Conservation (phyloP, 441 rosid genomes). For the Adansonia gregorii region DNA sequence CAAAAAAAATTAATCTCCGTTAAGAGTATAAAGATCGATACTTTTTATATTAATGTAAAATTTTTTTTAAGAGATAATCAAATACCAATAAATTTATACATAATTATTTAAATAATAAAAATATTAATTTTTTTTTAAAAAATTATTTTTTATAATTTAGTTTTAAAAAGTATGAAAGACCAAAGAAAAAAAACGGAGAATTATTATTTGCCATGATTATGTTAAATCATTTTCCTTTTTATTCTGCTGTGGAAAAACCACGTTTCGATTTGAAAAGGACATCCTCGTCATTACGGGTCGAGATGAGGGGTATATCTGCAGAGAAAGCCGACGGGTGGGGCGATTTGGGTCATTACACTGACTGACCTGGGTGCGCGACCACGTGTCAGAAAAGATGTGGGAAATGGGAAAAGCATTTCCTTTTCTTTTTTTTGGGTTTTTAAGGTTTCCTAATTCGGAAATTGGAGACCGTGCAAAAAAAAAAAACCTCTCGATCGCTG, state of each 20-base stretch:
- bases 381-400: constrained; percentile 19
- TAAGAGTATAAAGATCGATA: no score
- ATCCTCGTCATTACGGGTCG: not conserved
- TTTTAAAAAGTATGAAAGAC: not conserved
- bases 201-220: not conserved
- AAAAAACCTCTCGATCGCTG: not conserved
- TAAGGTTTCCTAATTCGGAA: constrained; percentile 26
- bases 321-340: not conserved
- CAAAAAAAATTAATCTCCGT: no score
- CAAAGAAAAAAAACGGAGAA: not conserved
- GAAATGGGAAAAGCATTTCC: not conserved
- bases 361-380: not conserved
- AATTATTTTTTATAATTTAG: no score
- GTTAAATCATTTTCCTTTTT: not conserved
- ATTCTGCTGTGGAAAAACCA: not conserved
- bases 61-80: no score
- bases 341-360: not conserved
- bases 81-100: no score
- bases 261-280: not conserved
- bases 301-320: not conserved
- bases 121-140: no score
- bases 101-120: no score
- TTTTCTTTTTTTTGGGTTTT: not conserved
- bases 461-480: constrained; percentile 13
- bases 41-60: no score